A percentile compares a stretch with the other conserved stretches of the same genome.
These are phyloP conservation scores for Sinapis alba DNA, from an alignment of 441 rosid genomes.

Conservation along the genomic window DNA sequence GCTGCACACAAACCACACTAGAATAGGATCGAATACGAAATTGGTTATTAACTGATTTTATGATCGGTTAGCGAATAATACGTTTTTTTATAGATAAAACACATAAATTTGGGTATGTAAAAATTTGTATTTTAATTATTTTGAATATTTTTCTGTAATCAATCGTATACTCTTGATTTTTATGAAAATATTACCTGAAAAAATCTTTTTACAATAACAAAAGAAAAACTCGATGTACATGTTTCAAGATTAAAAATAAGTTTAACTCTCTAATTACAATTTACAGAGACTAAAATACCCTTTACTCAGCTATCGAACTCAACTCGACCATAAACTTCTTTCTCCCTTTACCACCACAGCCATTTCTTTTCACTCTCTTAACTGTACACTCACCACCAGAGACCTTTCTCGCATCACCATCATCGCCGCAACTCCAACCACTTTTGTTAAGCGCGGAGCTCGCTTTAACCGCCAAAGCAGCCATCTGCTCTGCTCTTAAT, in stretches of 20 bases:
- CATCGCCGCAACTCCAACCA: slow-evolving; percentile 35
- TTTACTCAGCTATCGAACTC: slow-evolving; percentile 71
- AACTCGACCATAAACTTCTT: slow-evolving; percentile 54
- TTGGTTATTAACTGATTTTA: no score
- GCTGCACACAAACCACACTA: no score
- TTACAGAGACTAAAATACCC: slow-evolving; percentile 27
- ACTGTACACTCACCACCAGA: slow-evolving; percentile 36
- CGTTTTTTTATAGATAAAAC: not conserved
- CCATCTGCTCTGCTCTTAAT: slow-evolving; percentile 77
- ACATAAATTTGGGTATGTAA: no score
- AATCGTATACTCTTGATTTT: no score
- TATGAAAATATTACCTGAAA: no score
- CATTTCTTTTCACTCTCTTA: slow-evolving; percentile 32
- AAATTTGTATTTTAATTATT: no score
- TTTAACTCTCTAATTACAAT: not conserved
- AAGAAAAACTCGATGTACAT: not conserved
- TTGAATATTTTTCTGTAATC: no score
- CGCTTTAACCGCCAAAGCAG: slow-evolving; percentile 92
- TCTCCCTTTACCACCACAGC: slow-evolving; percentile 45
- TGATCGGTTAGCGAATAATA: no score
- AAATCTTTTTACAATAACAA: no score
- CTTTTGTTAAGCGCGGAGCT: slow-evolving; percentile 74
- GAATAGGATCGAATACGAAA: no score
- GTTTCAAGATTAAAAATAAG: no score
- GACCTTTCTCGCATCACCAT: slow-evolving; percentile 30